These are phyloP conservation scores for Colletotrichum ledebouriae DNA, from an alignment of 2,329 filamentous ascomycete species.

Conservation along the genomic window DNA sequence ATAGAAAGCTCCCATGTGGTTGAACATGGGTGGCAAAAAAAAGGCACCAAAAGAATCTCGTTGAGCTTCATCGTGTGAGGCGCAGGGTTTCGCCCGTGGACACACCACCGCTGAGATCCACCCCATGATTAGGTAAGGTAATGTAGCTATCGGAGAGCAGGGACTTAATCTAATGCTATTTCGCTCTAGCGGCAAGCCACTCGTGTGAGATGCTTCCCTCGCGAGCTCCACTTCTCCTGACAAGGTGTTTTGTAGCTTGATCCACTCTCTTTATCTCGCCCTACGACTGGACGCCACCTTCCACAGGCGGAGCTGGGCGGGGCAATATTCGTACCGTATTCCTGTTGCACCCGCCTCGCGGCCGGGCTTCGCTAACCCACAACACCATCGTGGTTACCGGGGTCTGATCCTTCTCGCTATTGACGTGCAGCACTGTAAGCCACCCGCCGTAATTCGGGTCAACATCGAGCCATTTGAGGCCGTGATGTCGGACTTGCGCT, in stretches of 20 bases:
- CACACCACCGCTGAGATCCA: too few relatives aligned
- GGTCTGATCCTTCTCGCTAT: background rate
- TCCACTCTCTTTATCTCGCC: background rate
- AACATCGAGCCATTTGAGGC: slow-evolving; percentile 9
- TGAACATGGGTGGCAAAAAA: too few relatives aligned
- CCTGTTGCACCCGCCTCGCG: background rate
- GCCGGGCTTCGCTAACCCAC: background rate
- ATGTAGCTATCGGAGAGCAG: too few relatives aligned
- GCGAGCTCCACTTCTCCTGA: background rate
- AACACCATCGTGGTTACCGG: slow-evolving; percentile 15
- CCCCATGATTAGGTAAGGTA: too few relatives aligned
- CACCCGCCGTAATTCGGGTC: slow-evolving; percentile 25
- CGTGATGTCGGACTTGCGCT: background rate
- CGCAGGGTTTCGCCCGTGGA: slow-evolving; percentile 33
- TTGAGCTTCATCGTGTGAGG: slow-evolving; percentile 9
- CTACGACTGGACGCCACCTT: slow-evolving; percentile 32
- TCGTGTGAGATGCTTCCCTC: too few relatives aligned
- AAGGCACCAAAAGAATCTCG: too few relatives aligned
- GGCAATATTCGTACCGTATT: slow-evolving; percentile 34
- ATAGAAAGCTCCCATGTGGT: background rate
- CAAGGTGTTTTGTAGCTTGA: slow-evolving; percentile 12
- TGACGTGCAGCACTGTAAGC: slow-evolving; percentile 4
- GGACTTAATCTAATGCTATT: too few relatives aligned
- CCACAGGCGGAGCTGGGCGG: slow-evolving; percentile 1
- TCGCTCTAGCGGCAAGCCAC: too few relatives aligned